phyloP scores from a whole-genome alignment of 371 early-diverging fungal genomes.

The Coemansia sp. region DNA sequence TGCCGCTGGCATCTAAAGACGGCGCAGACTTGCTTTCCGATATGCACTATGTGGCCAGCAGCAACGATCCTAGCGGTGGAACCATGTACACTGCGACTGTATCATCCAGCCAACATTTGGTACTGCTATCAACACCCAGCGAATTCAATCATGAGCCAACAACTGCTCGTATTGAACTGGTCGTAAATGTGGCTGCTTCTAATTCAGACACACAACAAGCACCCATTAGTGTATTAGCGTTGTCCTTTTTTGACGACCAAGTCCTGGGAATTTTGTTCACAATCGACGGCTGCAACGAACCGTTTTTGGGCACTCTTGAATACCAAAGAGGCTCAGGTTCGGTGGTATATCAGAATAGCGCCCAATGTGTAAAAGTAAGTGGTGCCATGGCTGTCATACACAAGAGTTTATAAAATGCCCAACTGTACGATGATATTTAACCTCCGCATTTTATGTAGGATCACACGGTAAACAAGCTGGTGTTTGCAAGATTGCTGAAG shows the following conservation, averaged over 20 bases:
- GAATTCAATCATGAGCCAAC: neutral
- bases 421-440: neutral
- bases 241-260: slow-evolving; percentile 36
- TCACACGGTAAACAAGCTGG: slow-evolving; percentile 2
- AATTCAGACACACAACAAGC: neutral
- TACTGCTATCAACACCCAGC: slow-evolving; percentile 2
- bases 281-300: slow-evolving; percentile 18
- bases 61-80: neutral
- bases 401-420: neutral
- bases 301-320: slow-evolving; percentile 24
- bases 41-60: slow-evolving; percentile 11
- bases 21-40: slow-evolving; percentile 1
- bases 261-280: slow-evolving; percentile 30
- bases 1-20: neutral
- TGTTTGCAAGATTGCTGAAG: slow-evolving; percentile 14
- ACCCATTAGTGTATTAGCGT: slow-evolving; percentile 11
- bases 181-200: neutral
- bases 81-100: slow-evolving; percentile 19
- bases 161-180: slow-evolving; percentile 13
- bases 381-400: neutral
- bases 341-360: neutral
- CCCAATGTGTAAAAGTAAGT: neutral
- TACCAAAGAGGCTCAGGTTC: slow-evolving; percentile 5
- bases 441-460: neutral
- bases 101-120: neutral